Evolutionary conservation across 2,329 filamentous ascomycete species (phyloP).

Genomic region (Apiospora phragmitis): DNA sequence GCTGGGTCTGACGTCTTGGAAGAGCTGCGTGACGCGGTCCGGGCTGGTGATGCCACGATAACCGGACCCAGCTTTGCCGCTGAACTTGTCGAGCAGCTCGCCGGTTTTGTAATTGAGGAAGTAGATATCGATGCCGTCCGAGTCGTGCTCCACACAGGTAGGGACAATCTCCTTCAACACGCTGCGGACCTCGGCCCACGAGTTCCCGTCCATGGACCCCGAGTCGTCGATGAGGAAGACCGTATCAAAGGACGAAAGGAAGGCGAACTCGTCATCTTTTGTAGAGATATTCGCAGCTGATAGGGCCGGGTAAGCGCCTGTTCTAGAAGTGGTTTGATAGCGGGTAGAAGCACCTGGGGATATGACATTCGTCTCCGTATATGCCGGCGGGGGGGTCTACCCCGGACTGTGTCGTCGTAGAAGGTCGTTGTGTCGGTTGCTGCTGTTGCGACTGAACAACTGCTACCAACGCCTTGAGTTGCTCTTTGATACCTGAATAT

Average conservation of each 20-base stretch:
- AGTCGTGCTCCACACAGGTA: conserved; percentile 77
- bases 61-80: conserved; percentile 45
- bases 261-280: conserved; percentile 45
- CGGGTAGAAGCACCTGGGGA: not conserved
- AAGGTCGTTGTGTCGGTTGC: not conserved
- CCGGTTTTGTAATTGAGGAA: conserved; percentile 73
- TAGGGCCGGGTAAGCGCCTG: conserved; percentile 8
- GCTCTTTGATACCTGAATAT: not conserved
- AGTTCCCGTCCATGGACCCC: conserved; percentile 77
- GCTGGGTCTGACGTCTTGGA: conserved; percentile 61
- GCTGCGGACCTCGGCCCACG: conserved; percentile 72
- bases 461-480: not conserved
- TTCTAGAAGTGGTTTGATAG: not conserved
- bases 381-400: conserved; percentile 10
- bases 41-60: conserved; percentile 66
- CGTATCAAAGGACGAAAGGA: conserved; percentile 80
- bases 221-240: conserved; percentile 91
- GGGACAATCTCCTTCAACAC: conserved; percentile 71
- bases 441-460: not conserved
- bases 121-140: conserved; percentile 86
- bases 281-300: not conserved
- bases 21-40: conserved; percentile 65
- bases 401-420: not conserved
- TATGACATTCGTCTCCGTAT: not conserved
- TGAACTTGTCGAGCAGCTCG: conserved; percentile 31